phyloP scores from a whole-genome alignment of 495 filamentous ascomycete species.

The Tuber melanosporum region DNA sequence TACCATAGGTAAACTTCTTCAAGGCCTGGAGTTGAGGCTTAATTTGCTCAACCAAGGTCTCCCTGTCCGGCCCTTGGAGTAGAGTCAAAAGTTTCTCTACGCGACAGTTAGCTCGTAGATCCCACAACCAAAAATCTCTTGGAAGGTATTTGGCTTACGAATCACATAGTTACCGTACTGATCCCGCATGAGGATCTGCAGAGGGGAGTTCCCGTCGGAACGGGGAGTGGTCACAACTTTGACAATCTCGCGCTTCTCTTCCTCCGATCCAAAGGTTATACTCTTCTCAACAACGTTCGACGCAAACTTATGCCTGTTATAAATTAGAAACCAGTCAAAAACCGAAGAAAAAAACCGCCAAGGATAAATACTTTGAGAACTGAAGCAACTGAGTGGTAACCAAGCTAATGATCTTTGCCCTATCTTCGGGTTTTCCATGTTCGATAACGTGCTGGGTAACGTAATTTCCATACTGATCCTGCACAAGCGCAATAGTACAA shows the following conservation, averaged over 20 bases:
- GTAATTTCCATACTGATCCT: conserved; percentile 93
- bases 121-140: background rate
- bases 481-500: conserved; percentile 64
- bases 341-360: background rate
- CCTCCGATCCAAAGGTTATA: conserved; percentile 63
- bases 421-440: conserved; percentile 70
- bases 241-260: conserved; percentile 67
- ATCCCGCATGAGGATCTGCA: conserved; percentile 77
- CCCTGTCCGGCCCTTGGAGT: conserved; percentile 59
- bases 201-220: conserved; percentile 58
- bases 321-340: conserved; percentile 4
- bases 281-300: conserved; percentile 98
- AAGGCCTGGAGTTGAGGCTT: conserved; percentile 64
- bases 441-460: conserved; percentile 91
- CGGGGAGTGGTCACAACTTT: conserved; percentile 55
- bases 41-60: conserved; percentile 63
- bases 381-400: conserved; percentile 65
- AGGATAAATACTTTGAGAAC: conserved; percentile 56
- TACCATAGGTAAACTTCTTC: conserved; percentile 68
- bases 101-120: conserved; percentile 43
- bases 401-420: conserved; percentile 62
- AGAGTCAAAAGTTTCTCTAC: conserved; percentile 73
- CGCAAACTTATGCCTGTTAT: conserved; percentile 71
- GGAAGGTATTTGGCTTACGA: conserved; percentile 57
- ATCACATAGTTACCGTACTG: conserved; percentile 96